These are phyloP conservation scores for Chrysanthemum lavandulifolium DNA, from an alignment of 129 eudicot species.

Conservation along the genomic window DNA sequence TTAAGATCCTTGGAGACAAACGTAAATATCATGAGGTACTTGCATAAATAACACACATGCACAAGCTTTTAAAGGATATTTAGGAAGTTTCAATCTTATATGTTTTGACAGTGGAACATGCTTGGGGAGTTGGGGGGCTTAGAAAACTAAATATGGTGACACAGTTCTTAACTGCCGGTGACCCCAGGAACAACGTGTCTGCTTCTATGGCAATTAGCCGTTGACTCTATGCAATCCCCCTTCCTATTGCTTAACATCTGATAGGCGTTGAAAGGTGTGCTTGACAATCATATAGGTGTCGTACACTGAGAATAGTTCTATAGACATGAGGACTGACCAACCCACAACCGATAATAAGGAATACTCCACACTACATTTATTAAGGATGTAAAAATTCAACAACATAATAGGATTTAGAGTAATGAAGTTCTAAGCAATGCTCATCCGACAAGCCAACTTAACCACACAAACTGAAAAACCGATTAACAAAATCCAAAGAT, in stretches of 20 bases:
- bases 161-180: not conserved
- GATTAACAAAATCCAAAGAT: not conserved
- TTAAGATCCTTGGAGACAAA: not conserved
- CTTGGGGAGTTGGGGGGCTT: not conserved
- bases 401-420: no score
- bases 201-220: no score
- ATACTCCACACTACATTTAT: no score
- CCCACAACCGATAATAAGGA: no score
- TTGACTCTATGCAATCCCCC: no score
- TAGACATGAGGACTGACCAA: no score
- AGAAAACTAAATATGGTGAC: not conserved
- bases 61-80: not conserved
- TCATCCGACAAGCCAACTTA: conserved; percentile 13
- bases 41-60: not conserved
- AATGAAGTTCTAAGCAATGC: not conserved
- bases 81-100: not conserved
- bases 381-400: no score
- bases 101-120: not conserved
- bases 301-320: no score
- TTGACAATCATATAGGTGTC: no score
- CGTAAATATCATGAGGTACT: not conserved
- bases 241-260: not conserved
- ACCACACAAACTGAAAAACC: conserved; percentile 9
- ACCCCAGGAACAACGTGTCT: not conserved
- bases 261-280: no score